These are phyloP conservation scores for Hirsutella minnesotensis DNA, from an alignment of 2,329 filamentous ascomycete genomes.

Conservation along the genomic window DNA sequence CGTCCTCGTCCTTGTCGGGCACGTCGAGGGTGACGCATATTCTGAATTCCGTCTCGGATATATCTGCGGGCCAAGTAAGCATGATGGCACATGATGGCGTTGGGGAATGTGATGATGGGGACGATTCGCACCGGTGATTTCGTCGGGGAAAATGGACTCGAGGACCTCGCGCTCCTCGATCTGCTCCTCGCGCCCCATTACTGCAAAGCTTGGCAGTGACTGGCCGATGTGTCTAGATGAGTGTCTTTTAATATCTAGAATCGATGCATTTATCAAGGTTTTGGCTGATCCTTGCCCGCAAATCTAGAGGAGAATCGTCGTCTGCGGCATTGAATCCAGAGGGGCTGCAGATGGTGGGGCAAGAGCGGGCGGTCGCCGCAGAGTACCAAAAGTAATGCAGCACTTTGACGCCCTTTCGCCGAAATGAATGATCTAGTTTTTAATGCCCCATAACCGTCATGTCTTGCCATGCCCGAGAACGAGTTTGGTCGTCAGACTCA, in stretches of 20 bases:
- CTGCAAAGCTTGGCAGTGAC: neutral
- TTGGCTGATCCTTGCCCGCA: too few species aligned
- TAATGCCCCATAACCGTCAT: too few species aligned
- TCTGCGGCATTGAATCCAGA: neutral
- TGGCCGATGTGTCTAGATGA: neutral
- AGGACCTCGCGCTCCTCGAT: conserved; percentile 93
- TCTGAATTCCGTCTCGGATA: conserved; percentile 81
- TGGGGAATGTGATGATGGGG: neutral
- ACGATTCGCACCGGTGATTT: conserved; percentile 65
- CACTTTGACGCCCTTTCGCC: too few species aligned
- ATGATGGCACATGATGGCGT: neutral
- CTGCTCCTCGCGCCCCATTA: conserved; percentile 74
- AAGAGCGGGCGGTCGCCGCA: conserved; percentile 15
- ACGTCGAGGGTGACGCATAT: conserved; percentile 79
- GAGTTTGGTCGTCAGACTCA: too few species aligned
- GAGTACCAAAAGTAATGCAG: conserved; percentile 11
- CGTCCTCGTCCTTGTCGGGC: conserved; percentile 47
- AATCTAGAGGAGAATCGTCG: too few species aligned
- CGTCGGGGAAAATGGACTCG: conserved; percentile 94
- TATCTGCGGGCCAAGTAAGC: too few species aligned
- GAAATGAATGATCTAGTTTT: too few species aligned
- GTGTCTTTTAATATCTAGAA: neutral
- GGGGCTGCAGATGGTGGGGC: conserved; percentile 2
- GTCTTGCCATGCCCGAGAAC: too few species aligned
- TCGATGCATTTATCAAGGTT: too few species aligned